Base-by-base conservation (phyloP, 2,329 filamentous ascomycete genomes). In the Dactylellina drechsleri region DNA sequence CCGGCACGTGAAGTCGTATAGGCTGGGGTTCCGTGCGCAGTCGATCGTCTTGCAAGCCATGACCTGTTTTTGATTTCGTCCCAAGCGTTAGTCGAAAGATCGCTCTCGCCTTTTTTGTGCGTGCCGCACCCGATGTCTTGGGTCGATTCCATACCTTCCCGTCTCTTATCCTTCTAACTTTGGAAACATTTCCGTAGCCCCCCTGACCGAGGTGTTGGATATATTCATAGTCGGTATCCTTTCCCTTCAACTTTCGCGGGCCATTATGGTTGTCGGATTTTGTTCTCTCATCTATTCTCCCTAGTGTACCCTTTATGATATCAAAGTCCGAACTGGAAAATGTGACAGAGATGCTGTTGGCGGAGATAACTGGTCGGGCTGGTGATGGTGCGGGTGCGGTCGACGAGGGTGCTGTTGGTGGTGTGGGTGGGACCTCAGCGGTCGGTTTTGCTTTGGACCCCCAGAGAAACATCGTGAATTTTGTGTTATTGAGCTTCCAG, bases 41-140 rank as follows among this genome's bases (percentile, higher is more conserved):
- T 75, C 71, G 58, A 75, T 75, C 26, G 71, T 75, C 53, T 75
- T 75, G 71, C 71, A 75, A 5, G 71, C 71, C 71, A 75, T 75
- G 4, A 75, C 53, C 71, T 75, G 50, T 50, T 2, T 47, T n/a
- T 36, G 10, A 7, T 47, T 47, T 23, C 18, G 40, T 57, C 16
- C 52, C 50, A 62, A 15, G 12, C 7, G 36, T 74, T 74, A 74
- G 62, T 40, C 31, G 36, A 43, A 36, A 36, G 54, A 58, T 58
- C 36, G 16, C 28, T 18, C 54, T 36, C 31, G 31, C 31, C 31
- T 36, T 36, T 28, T 36, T 36, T 36, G 31, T 36, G 31, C 54
- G 31, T 40, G 31, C 54, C 16, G 47, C 41, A 58, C 54, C 54
- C 54, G 54, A 23, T 40, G 31, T 58, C 20, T 40, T 58, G 54